Evolutionary conservation across 164 flowering plant genomes (phyloP), one percentile per base, ranked within the genome.

Genomic region (Amborella trichopoda): DNA sequence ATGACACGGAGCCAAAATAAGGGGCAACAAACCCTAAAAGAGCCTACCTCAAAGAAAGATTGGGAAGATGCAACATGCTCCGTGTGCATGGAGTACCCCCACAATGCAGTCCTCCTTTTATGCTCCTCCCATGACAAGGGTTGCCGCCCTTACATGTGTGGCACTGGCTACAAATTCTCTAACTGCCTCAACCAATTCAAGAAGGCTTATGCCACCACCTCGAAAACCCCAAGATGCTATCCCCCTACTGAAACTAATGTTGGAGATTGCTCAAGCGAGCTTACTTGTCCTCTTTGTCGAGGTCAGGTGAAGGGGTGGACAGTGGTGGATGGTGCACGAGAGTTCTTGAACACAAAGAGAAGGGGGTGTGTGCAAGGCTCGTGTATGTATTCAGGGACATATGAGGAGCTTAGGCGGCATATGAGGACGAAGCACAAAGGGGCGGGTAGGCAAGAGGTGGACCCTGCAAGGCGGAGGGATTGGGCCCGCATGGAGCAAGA

Each of bases 71-170:
- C 74, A 14, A 72, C 62, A 5, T 80, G 87, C 61, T 76, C 82
- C 0, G 87, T 80, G 23, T 80, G 87, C 65, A 71, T 80, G 74
- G 87, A 80, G 56, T 74, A 44, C 50, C 87, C 87, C 9, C 87
- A 80, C 53, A 80, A 76, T 63, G 83, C 80, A 26, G 87, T 80
- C 30, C 83, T 80, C 39, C 78, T 80, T 40, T 78, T 80, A 18
- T 80, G 87, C 53, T 80, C 87, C 8, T 80, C 83, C 8, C 70
- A 80, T 46, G 73, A 74, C 64, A 74, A 80, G 68, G 87, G 87
- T 23, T 80, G 87, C 50, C 80, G 78, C 14, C 87, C 87, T 27
- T 76, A 76, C 54, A 80, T 80, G 87, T 80, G 87, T 47, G 87
- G 72, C 30, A 80, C 87, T 28, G 72, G 81, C 57, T 71, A 54